Evolutionary conservation across 768 basidiomycete genomes (phyloP), one percentile per base, ranked within the genome.

Genomic region (Megacollybia marginata): DNA sequence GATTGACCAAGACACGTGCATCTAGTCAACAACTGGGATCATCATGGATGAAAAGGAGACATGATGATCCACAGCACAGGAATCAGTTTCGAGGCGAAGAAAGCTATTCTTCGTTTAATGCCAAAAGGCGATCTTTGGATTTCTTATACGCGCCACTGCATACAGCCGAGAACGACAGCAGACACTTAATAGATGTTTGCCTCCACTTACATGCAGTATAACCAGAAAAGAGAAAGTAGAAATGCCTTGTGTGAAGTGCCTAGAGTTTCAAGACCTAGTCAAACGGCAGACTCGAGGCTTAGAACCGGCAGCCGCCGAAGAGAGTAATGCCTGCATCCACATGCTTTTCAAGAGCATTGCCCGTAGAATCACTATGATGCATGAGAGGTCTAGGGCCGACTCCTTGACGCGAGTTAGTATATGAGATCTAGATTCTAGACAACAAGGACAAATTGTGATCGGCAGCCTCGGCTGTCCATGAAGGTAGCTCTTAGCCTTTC

Each of bases 241-340:
- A 42, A 20, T 50, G 83, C 85, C 61, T 82, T 78, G 67, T 93
- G 90, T 2, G 80, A 76, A 43, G 90, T 76, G 1, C 70, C 74
- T 18, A 88, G 76, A 52, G 77, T 74, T 62, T 92, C 88, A 31
- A 90, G 69, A 0, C 80, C 75, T 16, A 82, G 73, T 89, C 90
- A 92, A 2, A 79, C 85, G 89, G 73, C 62, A 91, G 88, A 2
- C 89, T 88, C 59, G 90, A 91, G 0, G 87, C 85, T 60, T 86
- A 89, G 59, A 88, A 88, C 59, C 84, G 88, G 47, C 78, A 74
- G 9, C 72, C 81, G 55, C 87, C 89, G 19, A 92, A 70, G 1
- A 77, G 82, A 53, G 86, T 79, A 48, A 80, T 74, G 56, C 73
- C 63, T 2, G 73, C 67, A 12, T 54, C 57, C 18, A 61, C 50